Evolutionary conservation across 345 rosid genomes (phyloP).

Genomic region (Hypericum perforatum): DNA sequence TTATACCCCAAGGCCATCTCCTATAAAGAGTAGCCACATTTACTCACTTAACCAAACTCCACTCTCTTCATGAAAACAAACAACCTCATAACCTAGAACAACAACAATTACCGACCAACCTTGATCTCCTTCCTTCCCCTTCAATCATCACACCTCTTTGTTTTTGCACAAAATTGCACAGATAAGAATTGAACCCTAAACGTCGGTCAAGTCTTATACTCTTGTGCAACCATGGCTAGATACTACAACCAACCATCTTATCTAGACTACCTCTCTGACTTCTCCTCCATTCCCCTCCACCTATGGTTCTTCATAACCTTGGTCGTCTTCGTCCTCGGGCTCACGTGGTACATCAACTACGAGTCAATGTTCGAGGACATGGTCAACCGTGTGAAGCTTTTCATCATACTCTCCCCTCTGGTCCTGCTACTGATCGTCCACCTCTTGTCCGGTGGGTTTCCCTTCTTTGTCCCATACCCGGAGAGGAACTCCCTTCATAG

Average conservation of each 20-base stretch:
- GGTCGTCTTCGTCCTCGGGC: conserved; percentile 22
- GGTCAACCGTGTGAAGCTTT: conserved; percentile 30
- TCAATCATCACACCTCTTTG: no score
- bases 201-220: no score
- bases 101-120: no score
- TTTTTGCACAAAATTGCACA: no score
- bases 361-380: conserved; percentile 36
- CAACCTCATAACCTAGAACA: no score
- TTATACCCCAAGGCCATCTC: no score
- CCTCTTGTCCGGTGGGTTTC: conserved; percentile 17
- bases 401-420: conserved; percentile 41
- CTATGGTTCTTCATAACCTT: conserved; percentile 30
- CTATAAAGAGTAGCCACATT: no score
- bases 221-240: conserved; percentile 7
- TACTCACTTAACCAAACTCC: no score
- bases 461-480: conserved; percentile 16
- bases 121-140: no score
- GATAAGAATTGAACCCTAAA: no score
- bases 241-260: not conserved
- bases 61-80: no score
- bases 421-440: conserved; percentile 34
- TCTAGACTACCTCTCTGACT: conserved; percentile 23
- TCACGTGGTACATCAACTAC: conserved; percentile 48
- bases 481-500: conserved; percentile 43
- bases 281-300: conserved; percentile 30